A percentile compares a stretch with the other conserved stretches of the same genome.
Evolutionary conservation across 495 filamentous ascomycete genomes (phyloP).

Genomic region (Daldinia vernicosa): DNA sequence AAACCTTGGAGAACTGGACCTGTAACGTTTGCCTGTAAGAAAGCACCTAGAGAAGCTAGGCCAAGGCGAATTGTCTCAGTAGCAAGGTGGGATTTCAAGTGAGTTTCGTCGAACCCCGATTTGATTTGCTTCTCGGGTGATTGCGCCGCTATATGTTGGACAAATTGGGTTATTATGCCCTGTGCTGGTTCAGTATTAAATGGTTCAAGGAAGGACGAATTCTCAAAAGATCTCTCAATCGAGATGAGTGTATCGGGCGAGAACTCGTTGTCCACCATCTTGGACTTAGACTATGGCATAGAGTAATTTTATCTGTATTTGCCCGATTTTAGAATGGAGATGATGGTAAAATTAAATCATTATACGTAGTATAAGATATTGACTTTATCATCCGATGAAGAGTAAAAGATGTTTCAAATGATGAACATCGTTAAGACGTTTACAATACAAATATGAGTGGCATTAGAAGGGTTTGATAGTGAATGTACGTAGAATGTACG

Average conservation of each 20-base stretch:
- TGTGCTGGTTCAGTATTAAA: conserved; percentile 19
- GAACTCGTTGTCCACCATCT: conserved; percentile 20
- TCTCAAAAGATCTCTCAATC: conserved; percentile 27
- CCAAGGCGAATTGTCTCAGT: conserved; percentile 56
- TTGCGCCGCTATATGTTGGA: conserved; percentile 9
- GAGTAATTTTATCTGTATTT: background rate
- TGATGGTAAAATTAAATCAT: background rate
- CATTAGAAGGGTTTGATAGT: background rate
- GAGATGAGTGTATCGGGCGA: conserved; percentile 25
- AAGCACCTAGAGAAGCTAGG: conserved; percentile 78
- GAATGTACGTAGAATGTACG: no score
- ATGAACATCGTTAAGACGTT: background rate
- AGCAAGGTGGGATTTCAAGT: background rate
- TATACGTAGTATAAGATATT: background rate
- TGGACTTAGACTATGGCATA: background rate
- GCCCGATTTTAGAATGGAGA: background rate
- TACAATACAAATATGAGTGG: background rate
- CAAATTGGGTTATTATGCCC: conserved; percentile 26
- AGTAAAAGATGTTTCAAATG: background rate
- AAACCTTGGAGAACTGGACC: conserved; percentile 75
- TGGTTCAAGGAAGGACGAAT: conserved; percentile 18
- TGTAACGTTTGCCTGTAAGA: conserved; percentile 91
- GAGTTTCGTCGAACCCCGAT: background rate
- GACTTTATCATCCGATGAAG: background rate
- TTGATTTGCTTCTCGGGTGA: background rate